Evolutionary conservation across 768 basidiomycete species (phyloP).

Genomic region (Suillus luteus): DNA sequence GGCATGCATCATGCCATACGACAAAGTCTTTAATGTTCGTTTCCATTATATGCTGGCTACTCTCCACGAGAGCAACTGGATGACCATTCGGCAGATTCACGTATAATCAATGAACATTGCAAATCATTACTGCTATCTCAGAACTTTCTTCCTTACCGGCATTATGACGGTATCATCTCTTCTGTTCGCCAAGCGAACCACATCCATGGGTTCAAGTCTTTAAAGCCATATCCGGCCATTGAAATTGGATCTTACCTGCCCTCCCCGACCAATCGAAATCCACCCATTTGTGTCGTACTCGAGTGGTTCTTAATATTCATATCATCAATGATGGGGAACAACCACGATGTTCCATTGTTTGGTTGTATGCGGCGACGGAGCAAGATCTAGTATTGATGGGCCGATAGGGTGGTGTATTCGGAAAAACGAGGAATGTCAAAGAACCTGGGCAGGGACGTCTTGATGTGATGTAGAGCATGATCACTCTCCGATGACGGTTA

Average conservation of each 20-base stretch:
- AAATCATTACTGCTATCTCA: neutral
- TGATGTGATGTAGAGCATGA: neutral
- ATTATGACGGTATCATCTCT: neutral
- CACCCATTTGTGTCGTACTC: neutral
- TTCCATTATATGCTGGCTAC: neutral
- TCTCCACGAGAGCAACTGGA: neutral
- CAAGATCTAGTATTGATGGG: neutral
- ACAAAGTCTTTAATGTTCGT: no score
- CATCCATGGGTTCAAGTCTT: neutral
- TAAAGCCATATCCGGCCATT: neutral
- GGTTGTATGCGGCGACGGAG: neutral
- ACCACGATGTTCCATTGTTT: neutral
- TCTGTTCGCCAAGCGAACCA: neutral
- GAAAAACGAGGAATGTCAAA: neutral
- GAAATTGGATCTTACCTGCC: neutral
- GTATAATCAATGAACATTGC: neutral
- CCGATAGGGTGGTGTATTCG: neutral
- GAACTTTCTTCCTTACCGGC: neutral
- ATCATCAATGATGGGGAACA: neutral
- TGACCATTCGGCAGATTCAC: neutral
- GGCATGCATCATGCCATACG: neutral
- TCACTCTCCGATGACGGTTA: neutral
- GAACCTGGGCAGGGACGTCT: neutral
- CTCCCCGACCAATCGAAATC: neutral
- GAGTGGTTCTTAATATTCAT: neutral